Base-by-base conservation (phyloP, 2,329 filamentous ascomycete genomes). In the Teratosphaeria pseudoeucalypti region DNA sequence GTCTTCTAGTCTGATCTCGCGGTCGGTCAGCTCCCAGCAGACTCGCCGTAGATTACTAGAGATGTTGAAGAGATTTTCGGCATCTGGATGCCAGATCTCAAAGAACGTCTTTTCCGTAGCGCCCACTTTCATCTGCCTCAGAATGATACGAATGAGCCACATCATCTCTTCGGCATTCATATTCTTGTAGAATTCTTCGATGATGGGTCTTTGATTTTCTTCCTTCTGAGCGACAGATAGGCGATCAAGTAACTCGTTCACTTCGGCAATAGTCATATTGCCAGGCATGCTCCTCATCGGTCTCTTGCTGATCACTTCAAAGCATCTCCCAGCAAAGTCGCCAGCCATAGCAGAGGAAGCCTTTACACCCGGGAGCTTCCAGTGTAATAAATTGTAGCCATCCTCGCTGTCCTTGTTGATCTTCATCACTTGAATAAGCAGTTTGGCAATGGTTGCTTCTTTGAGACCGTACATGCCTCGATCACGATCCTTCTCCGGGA, bases 131-230 rank as follows among this genome's bases (percentile, higher is more conserved):
- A 87, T 87, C 67, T 86, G 89, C 62, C 89, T 89, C 32, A 97
- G 78, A 54, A 99, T 87, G 68, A 99, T 96, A 14, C 92, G 87
- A 63, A 99, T 90, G 58, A 97, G 78, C 94, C 94, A 99, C 77
- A 89, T 87, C 65, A 99, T 77, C 75, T 99, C 94, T 64, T 95
- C 89, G 0, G 94, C 83, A 66, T 95, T 95, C 94, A 97, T 97
- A 27, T 84, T 82, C 54, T 85, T 82, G 73, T 97, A 97, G 70
- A 97, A 95, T 4, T 85, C 81, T 63, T 88, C 82, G 65, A 97
- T 84, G 37, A 99, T 87, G 0, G 85, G 85, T 49, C 90, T 72
- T 67, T 97, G 92, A 63, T 92, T 83, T n/a, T 88, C 82, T 76
- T 97, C 92, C 57, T 89, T 89, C 0, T 84, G 82, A 0, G 87